Conservation (phyloP, 164 flowering plant genomes). For the Vitis riparia region DNA sequence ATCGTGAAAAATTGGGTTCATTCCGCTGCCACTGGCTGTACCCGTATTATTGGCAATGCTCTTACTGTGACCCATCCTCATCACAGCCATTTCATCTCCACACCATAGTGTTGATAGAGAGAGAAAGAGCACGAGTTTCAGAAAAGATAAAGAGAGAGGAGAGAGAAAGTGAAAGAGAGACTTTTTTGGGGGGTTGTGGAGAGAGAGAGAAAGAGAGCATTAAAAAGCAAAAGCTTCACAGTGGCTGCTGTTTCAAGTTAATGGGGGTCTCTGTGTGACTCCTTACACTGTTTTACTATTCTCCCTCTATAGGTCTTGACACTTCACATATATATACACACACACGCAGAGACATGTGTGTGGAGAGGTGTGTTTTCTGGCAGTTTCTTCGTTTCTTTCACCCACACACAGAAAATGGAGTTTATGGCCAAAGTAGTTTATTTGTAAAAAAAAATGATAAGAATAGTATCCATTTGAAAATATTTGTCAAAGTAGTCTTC, state of each 20-base stretch:
- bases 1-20: slow-evolving; percentile 56
- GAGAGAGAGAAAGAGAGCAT: slow-evolving; percentile 21
- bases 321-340: no score
- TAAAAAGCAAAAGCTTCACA: slow-evolving; percentile 48
- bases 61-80: slow-evolving; percentile 30
- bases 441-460: no score
- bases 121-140: slow-evolving; percentile 28
- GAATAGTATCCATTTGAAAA: no score
- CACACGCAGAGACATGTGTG: no score
- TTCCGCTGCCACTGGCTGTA: slow-evolving; percentile 11
- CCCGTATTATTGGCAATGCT: background rate
- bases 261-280: slow-evolving; percentile 2
- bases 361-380: no score
- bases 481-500: no score
- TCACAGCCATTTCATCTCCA: slow-evolving; percentile 36
- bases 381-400: no score
- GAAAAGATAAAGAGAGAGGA: slow-evolving; percentile 16
- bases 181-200: background rate
- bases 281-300: background rate
- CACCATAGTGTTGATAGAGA: slow-evolving; percentile 8
- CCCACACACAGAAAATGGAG: no score
- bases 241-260: background rate
- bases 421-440: no score
- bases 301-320: no score
- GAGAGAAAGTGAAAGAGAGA: slow-evolving; percentile 11